A percentile compares a stretch with the other conserved stretches of the same genome.
These are phyloP conservation scores for Hevea brasiliensis DNA, from an alignment of 345 rosid species.

Conservation along the genomic window DNA sequence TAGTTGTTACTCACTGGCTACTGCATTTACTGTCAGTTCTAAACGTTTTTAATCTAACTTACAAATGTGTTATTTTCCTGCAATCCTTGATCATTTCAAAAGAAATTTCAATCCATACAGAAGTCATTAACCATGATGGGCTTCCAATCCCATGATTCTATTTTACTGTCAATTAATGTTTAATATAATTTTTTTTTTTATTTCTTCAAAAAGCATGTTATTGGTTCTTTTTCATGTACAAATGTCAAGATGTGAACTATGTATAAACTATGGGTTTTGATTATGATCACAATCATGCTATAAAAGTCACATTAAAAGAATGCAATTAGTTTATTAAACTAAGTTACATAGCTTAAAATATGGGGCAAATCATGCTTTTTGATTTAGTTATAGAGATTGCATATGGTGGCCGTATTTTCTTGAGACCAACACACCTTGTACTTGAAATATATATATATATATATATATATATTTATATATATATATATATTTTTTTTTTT, in stretches of 20 bases:
- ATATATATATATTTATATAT: no score
- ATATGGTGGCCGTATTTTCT: conserved; percentile 66
- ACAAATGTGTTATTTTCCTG: no score
- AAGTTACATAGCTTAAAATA: conserved; percentile 11
- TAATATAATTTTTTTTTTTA: no score
- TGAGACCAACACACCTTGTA: conserved; percentile 54
- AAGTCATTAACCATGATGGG: no score
- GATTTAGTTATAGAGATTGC: conserved; percentile 11
- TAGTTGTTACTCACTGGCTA: no score
- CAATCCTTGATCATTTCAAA: no score
- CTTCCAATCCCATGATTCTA: no score
- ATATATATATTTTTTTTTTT: no score
- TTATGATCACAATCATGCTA: conserved; percentile 23
- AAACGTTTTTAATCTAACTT: no score
- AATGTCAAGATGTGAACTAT: conserved; percentile 39
- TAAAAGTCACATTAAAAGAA: conserved; percentile 25
- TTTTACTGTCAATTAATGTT: no score
- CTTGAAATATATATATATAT: conserved; percentile 19
- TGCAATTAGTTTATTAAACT: conserved; percentile 1
- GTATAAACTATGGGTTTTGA: conserved; percentile 13
- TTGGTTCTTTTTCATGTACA: conserved; percentile 26
- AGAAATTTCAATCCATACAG: no score
- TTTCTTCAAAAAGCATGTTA: background rate
- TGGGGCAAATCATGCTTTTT: conserved; percentile 21
- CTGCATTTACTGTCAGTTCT: no score